A percentile compares a stretch with the other conserved stretches of the same genome.
phyloP scores from a whole-genome alignment of 179 eudicot genomes.

The Beta lomatogona region DNA sequence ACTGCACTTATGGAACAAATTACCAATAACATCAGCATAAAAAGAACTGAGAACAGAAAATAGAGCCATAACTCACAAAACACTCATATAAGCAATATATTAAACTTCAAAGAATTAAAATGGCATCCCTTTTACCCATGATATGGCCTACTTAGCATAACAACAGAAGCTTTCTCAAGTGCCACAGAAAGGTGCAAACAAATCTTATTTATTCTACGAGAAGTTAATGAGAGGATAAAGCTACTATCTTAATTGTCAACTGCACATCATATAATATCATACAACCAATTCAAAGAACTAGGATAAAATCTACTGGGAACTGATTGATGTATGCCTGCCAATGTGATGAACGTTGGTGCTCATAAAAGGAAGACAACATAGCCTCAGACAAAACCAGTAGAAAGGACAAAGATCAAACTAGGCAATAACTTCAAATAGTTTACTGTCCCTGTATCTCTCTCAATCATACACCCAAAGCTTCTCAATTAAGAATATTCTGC shows the following conservation, averaged over 20 bases:
- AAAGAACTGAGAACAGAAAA: neutral
- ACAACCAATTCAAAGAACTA: neutral
- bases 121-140: neutral
- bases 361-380: neutral
- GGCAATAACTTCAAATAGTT: neutral
- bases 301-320: neutral
- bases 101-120: neutral
- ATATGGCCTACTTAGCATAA: neutral
- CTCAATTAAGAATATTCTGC: neutral
- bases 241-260: neutral
- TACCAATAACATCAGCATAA: neutral
- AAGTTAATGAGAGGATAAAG: neutral
- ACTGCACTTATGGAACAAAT: neutral
- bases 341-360: neutral
- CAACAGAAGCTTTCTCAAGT: neutral
- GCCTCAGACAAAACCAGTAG: neutral
- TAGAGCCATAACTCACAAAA: neutral
- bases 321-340: neutral
- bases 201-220: neutral
- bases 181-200: neutral
- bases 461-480: neutral
- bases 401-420: neutral
- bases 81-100: neutral
- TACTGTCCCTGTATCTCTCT: neutral
- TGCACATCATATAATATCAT: neutral